A percentile compares a stretch with the other conserved stretches of the same genome.
These are phyloP conservation scores for Nitzschia palea DNA, from an alignment of 108 stramenopile genomes.

Conservation along the genomic window DNA sequence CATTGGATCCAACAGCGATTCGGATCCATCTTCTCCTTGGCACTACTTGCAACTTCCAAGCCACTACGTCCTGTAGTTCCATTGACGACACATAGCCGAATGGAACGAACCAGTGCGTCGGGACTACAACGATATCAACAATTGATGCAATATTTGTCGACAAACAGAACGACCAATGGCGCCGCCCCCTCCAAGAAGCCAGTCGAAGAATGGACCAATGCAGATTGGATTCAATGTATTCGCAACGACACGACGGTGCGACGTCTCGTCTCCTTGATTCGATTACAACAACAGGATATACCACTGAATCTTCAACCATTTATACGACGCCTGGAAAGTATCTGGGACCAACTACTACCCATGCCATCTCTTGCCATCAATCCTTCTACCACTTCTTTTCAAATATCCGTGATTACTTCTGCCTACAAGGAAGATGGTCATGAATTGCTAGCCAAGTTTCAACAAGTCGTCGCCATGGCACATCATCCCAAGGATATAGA, in stretches of 20 bases:
- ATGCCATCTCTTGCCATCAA: constrained; percentile 7
- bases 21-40: not conserved
- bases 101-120: constrained; percentile 1
- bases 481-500: constrained; percentile 22
- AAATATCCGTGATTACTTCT: constrained; percentile 61
- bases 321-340: not conserved
- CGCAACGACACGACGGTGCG: not conserved
- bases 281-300: not conserved
- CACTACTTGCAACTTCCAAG: too few species aligned
- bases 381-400: constrained; percentile 15
- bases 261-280: constrained; percentile 6
- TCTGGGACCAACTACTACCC: constrained; percentile 5
- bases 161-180: not conserved
- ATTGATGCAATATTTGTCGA: not conserved
- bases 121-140: constrained; percentile 7
- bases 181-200: too few species aligned
- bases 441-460: not conserved
- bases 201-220: not conserved
- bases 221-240: constrained; percentile 3
- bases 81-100: constrained; percentile 34
- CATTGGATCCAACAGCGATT: constrained; percentile 9
- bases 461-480: not conserved
- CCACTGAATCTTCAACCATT: constrained; percentile 1
- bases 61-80: constrained; percentile 14
- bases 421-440: constrained; percentile 54